These are phyloP conservation scores for Pterocarpus santalinus DNA, from an alignment of 306 rosid species.

Conservation along the genomic window DNA sequence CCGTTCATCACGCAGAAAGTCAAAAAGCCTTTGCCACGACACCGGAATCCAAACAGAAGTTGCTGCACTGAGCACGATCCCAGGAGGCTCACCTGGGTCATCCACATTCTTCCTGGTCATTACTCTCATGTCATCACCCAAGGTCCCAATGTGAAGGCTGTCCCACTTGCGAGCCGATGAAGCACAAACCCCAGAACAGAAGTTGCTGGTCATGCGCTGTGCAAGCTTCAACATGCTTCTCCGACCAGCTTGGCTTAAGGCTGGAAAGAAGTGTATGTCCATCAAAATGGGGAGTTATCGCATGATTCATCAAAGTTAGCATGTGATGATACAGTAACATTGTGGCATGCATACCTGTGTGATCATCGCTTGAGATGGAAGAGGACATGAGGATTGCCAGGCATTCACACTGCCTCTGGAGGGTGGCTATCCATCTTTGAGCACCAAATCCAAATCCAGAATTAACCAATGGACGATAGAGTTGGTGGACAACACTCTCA, in stretches of 20 bases:
- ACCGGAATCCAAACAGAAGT: constrained; percentile 89
- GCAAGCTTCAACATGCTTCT: constrained; percentile 88
- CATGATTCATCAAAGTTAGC: neutral
- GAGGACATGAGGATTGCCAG: constrained; percentile 74
- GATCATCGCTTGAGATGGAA: constrained; percentile 66
- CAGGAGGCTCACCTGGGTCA: constrained; percentile 92
- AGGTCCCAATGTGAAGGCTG: constrained; percentile 60
- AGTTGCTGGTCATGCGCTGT: constrained; percentile 86
- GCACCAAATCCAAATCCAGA: constrained; percentile 88
- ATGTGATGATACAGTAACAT: constrained; percentile 3
- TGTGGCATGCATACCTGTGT: constrained; percentile 34
- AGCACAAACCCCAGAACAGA: constrained; percentile 80
- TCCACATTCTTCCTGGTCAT: constrained; percentile 77
- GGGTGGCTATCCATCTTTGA: constrained; percentile 90
- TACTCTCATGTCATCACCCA: constrained; percentile 79
- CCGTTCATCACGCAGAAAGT: constrained; percentile 72
- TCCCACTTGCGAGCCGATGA: constrained; percentile 82
- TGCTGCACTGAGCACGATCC: constrained; percentile 84
- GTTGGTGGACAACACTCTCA: constrained; percentile 71
- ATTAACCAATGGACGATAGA: constrained; percentile 66
- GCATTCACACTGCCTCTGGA: constrained; percentile 90
- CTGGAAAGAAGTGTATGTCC: constrained; percentile 42
- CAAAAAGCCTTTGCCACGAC: constrained; percentile 68
- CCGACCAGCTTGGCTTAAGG: constrained; percentile 62
- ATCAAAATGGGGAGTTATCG: constrained; percentile 35